phyloP scores from a whole-genome alignment of 2,329 filamentous ascomycete genomes.

The Gliomastix tumulicola region DNA sequence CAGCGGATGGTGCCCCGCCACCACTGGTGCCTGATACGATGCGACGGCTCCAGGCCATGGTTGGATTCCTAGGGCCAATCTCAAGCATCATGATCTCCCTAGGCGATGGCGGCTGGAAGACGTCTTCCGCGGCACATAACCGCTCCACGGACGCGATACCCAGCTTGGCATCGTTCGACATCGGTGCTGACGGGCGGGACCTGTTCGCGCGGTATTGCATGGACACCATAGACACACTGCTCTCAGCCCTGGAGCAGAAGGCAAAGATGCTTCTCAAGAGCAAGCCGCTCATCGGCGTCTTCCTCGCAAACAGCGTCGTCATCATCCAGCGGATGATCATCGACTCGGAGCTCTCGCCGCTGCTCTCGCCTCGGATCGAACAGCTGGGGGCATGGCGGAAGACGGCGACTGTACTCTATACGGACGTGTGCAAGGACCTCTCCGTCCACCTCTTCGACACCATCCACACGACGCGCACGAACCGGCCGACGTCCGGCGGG shows the following conservation, averaged over 20 bases:
- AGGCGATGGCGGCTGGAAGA: constrained; percentile 86
- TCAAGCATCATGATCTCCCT: constrained; percentile 87
- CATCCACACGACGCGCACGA: constrained; percentile 75
- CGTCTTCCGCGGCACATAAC: constrained; percentile 38
- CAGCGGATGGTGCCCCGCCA: constrained; percentile 70
- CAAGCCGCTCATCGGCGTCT: constrained; percentile 77
- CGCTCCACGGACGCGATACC: constrained; percentile 59
- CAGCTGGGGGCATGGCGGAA: constrained; percentile 82
- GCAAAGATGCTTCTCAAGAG: constrained; percentile 66
- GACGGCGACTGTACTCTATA: constrained; percentile 73
- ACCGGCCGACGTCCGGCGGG: constrained; percentile 67
- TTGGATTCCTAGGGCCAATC: constrained; percentile 77
- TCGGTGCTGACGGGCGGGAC: constrained; percentile 79
- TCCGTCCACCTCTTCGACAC: constrained; percentile 82
- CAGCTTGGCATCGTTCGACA: constrained; percentile 73
- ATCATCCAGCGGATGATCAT: constrained; percentile 80
- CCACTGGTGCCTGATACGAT: constrained; percentile 79
- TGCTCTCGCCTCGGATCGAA: constrained; percentile 60
- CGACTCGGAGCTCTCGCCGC: constrained; percentile 67
- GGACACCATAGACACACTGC: constrained; percentile 79
- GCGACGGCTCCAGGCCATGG: constrained; percentile 79
- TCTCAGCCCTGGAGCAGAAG: constrained; percentile 69
- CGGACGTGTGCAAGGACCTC: constrained; percentile 82
- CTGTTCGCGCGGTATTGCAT: constrained; percentile 86
- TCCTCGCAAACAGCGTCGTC: constrained; percentile 81